Evolutionary conservation across 1,284 basidiomycete species (phyloP), one percentile per base, ranked within the genome.

Genomic region (Pyrrhoderma lamaoense): DNA sequence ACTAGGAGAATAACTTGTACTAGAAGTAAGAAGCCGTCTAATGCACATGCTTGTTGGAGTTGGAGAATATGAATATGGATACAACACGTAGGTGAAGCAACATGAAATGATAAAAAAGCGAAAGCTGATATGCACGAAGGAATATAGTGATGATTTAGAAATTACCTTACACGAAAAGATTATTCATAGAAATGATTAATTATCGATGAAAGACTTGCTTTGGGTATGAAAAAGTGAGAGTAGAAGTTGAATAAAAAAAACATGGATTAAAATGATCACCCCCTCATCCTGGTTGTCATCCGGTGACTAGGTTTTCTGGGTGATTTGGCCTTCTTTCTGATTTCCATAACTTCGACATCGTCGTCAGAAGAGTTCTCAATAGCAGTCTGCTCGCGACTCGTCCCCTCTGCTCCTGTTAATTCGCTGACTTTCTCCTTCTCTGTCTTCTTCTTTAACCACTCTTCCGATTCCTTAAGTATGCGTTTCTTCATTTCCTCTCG

Each of bases 381-480:
- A 40, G 27, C 38, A 27, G 2, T 52, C 54, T 18, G 23, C 40
- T 23, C 19, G 38, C 14, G 36, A 31, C 27, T 31, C 27, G 38
- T 40, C 53, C 49, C 61, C 60, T 64, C 60, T 69, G 63, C 58
- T 52, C 40, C 60, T 52, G 31, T 59, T n/a, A n/a, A n/a, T n/a
- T n/a, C n/a, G n/a, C n/a, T n/a, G n/a, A n/a, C n/a, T n/a, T n/a
- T 61, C 49, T 65, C 65, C 56, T 66, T 66, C 51, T 61, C 57
- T 3, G 59, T 61, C 37, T 65, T 65, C 35, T 67, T 64, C 39
- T 60, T 61, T 59, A 68, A 71, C 75, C 75, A 78, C 8, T 60
- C 53, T 25, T 68, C 63, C 1, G 75, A 72, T 47, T 78, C 63
- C 3, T 54, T 53, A n/a, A 53, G 25, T 3, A 74, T 70, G 14